Base-by-base conservation (phyloP, 257 asterid genomes). In the Solanum arcanum region DNA sequence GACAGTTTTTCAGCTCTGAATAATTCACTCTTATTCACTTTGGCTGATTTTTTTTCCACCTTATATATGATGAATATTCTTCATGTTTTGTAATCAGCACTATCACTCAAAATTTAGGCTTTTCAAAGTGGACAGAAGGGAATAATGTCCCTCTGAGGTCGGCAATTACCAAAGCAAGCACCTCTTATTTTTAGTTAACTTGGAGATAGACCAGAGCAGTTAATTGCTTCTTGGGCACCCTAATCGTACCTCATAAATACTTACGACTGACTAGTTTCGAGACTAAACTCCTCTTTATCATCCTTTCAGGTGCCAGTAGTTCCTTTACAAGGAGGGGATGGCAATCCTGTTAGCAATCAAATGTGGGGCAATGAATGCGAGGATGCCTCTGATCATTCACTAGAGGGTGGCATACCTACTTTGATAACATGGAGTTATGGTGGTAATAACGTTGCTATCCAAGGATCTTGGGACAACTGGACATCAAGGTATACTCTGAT, bases 401-500 rank as follows among this genome's bases (percentile, higher is more conserved):
- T 56, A 1, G 86, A 84, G 86, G 68, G 49, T 60, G 89, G 92
- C 60, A 69, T 89, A 59, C 94, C 92, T 83, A 86, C 85, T 81
- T 88, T 90, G 37, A 62, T 89, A 52, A 88, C 90, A 62, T 91
- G 91, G 91, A 89, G 89, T 74, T 78, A 86, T 56, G 91, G 92
- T 44, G 98, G 99, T 90, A 94, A 92, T 88, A 91, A 66, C 46
- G 98, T 96, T 88, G 92, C 93, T 14, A 93, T 95, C 76, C 95
- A 96, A 91, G 98, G 99, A 87, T 96, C 98, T 75, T 96, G 99
- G 99, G 98, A 96, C 90, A 94, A 94, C 90, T 96, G 98, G 98
- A 93, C 90, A 81, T 90, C 98, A 88, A 94, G 98, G 99, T 96
- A 76, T 83, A 76, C 59, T 75, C 86, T 76, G 23, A 52, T 86